Base-by-base conservation (phyloP, 2,329 filamentous ascomycete species). In the Fusarium begoniae region DNA sequence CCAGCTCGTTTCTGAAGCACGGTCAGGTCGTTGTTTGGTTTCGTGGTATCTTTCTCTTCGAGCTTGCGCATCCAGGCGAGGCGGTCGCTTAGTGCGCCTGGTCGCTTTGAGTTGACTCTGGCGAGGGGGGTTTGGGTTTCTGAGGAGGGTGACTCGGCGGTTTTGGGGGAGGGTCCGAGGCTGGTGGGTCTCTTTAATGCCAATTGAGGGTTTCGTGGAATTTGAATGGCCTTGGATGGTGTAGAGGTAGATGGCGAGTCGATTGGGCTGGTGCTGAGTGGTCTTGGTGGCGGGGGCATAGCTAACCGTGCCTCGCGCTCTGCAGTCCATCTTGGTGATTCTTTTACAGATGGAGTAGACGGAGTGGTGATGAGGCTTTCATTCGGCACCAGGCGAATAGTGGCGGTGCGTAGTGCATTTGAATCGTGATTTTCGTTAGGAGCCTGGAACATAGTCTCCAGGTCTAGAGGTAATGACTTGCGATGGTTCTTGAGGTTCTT, bases 381-480 rank as follows among this genome's bases (percentile, higher is more conserved):
- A 5, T 60, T 70, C 8, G 60, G 18, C n/a, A 20, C 47, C n/a
- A 54, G 22, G 8, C 18, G 32, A 38, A 14, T 54, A 14, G 58
- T 41, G 13, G 48, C 24, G 41, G 45, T 28, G 48, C 35, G 56
- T 28, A 32, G 57, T 28, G 54, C 40, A 5, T 63, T 47, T 26
- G 66, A 24, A 17, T 40, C 40, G 24, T 55, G 48, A 5, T 63
- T 54, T 45, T 70, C 53, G 24, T 43, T 55, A n/a, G 61, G 45
- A 9, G 30, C 47, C 32, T 63, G 54, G 17, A 44, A 55, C 24
- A 61, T 55, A 17, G 64, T 45, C 53, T 66, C 63, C 40, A 70
- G 55, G 54, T 70, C 68, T 55, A 70, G 44, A 11, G 66, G 68
- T 6, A 70, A 37, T 32, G 68, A 70, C 38, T 70, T 70, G 41